Base-by-base conservation (phyloP, 2,329 filamentous ascomycete species). In the Diaporthe citriasiana region DNA sequence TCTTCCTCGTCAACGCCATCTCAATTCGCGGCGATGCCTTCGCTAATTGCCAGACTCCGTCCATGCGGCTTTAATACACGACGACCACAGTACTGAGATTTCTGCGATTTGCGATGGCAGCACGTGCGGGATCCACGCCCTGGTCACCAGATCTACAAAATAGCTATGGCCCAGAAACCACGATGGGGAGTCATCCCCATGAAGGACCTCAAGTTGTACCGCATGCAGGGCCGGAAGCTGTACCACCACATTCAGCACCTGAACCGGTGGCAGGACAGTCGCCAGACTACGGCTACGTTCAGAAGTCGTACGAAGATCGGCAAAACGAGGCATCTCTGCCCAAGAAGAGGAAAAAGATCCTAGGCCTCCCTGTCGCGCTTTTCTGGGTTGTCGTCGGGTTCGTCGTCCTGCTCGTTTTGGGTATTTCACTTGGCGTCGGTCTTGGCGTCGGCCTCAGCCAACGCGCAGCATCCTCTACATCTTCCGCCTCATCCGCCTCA, bases 361-460 rank as follows among this genome's bases (percentile, higher is more conserved):
- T 66, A 30, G 60, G 60, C 42, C 60, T 66, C 12, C 22, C 60
- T 10, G 42, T 50, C 22, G 42, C 60, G 30, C 13, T 66, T 4
- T 66, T 66, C 60, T 66, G 60, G 60, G 45, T 66, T 19, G 3
- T 66, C 30, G 30, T 38, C 19, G 60, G 27, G 6, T 2, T 66
- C 6, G 42, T 51, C 4, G n/a, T 63, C 45, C 12, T 66, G 45
- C 45, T 66, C 30, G 25, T 66, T 4, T 38, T 66, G 60, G 42
- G 45, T 22, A 35, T 66, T n/a, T 66, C 60, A 25, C 42, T 51
- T 1, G 60, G 60, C 60, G 30, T 50, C 10, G 60, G 60, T 7
- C 60, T 66, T 22, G 60, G 60, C 30, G 60, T 66, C 22, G 60
- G 60, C 22, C 60, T 66, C 10, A 66, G 45, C 8, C 60, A 51